phyloP scores from a whole-genome alignment of 139 green algal species.

The Asterochloris erici region DNA sequence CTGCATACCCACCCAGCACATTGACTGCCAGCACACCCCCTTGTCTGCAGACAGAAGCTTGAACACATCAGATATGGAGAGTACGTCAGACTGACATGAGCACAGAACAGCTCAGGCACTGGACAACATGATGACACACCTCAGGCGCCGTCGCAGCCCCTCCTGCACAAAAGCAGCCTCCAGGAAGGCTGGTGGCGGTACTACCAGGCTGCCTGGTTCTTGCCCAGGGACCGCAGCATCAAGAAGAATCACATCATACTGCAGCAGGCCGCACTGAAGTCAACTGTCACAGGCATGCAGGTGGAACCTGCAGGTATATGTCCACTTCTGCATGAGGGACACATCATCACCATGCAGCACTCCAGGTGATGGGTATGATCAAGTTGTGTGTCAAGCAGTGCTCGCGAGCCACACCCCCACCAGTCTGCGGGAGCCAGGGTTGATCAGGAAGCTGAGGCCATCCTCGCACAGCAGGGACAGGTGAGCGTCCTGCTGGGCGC shows the following conservation, averaged over 20 bases:
- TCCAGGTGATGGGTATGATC: background rate
- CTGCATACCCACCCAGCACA: slow-evolving; percentile 6
- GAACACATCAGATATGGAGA: background rate
- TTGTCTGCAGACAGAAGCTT: background rate
- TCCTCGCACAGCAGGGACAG: slow-evolving; percentile 8
- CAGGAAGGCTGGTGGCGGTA: background rate
- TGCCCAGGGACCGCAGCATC: slow-evolving; percentile 6
- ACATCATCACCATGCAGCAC: background rate
- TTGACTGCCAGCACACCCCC: slow-evolving; percentile 5
- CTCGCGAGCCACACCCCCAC: background rate
- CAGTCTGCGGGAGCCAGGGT: background rate
- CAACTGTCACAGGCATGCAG: background rate
- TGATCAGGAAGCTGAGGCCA: slow-evolving; percentile 6
- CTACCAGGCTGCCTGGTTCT: slow-evolving; percentile 6
- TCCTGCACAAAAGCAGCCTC: background rate
- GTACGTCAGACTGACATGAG: background rate
- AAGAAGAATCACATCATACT: slow-evolving; percentile 13
- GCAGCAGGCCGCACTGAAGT: background rate
- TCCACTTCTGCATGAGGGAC: background rate
- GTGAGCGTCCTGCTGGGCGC: background rate
- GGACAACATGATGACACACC: background rate
- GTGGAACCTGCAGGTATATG: background rate
- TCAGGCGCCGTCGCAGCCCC: slow-evolving; percentile 2
- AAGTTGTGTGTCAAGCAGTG: background rate
- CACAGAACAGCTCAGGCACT: background rate